A percentile compares a stretch with the other conserved stretches of the same genome.
Conservation (phyloP, 2,329 filamentous ascomycete species). For the Xylaria sp. region DNA sequence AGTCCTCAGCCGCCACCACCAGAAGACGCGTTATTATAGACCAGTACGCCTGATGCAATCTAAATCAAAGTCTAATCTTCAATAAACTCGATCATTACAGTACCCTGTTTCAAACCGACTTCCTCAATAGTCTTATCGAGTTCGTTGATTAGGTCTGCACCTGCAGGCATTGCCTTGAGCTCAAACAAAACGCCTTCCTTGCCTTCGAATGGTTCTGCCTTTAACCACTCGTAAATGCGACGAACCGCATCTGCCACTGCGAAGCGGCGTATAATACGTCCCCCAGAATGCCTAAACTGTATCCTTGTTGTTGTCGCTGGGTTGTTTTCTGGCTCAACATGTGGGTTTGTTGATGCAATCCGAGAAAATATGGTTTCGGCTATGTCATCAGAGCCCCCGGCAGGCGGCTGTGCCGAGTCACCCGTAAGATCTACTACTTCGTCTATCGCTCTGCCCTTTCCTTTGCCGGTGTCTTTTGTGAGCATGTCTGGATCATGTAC, state of each 20-base stretch:
- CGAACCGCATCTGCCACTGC: conserved; percentile 77
- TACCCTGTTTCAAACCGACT: conserved; percentile 89
- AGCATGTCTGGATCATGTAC: conserved; percentile 87
- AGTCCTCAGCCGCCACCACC: conserved; percentile 1
- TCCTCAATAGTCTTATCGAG: conserved; percentile 80
- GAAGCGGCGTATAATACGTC: conserved; percentile 90
- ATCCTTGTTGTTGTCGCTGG: conserved; percentile 79
- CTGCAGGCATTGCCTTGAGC: conserved; percentile 80
- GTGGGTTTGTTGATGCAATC: conserved; percentile 78
- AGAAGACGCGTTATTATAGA: conserved; percentile 9
- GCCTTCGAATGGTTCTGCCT: conserved; percentile 83
- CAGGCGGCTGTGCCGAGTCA: conserved; percentile 36
- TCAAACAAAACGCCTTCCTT: conserved; percentile 85
- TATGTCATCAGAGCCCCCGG: conserved; percentile 22
- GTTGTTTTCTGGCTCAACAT: conserved; percentile 79
- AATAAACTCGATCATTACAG: conserved; percentile 93
- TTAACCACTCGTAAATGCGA: conserved; percentile 95
- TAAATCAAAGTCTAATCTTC: conserved; percentile 58
- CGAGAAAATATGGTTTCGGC: conserved; percentile 67
- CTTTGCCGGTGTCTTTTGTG: conserved; percentile 72
- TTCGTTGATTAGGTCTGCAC: conserved; percentile 81
- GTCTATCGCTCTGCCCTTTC: conserved; percentile 60
- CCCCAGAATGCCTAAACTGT: conserved; percentile 87
- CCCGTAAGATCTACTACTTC: conserved; percentile 39
- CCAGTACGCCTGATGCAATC: conserved; percentile 4